phyloP scores from a whole-genome alignment of 202 grass and related monocot species.

The Thinopyrum obtusiflorum region DNA sequence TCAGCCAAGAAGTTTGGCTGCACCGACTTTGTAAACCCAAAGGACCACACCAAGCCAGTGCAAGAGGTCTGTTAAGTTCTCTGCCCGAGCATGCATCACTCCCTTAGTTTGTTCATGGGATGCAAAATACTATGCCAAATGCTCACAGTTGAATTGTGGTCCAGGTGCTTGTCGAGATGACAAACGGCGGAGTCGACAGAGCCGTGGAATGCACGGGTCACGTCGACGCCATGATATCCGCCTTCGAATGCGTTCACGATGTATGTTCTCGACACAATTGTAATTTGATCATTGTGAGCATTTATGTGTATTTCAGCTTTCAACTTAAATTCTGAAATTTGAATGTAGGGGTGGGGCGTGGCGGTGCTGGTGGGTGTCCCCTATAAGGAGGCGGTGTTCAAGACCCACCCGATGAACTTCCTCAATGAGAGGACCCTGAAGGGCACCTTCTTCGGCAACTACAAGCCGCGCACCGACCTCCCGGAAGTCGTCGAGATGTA shows the following conservation, averaged over 20 bases:
- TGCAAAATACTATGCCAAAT: neutral
- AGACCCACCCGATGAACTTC: constrained; percentile 77
- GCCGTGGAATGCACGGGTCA: constrained; percentile 50
- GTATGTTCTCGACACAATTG: neutral
- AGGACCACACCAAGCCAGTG: constrained; percentile 39
- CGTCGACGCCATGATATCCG: constrained; percentile 42
- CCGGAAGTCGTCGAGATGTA: constrained; percentile 75
- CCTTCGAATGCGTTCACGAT: constrained; percentile 61
- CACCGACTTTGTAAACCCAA: constrained; percentile 48
- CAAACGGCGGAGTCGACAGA: constrained; percentile 38
- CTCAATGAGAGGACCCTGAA: constrained; percentile 75
- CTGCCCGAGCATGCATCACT: neutral
- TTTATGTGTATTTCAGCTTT: neutral
- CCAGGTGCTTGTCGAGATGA: constrained; percentile 54
- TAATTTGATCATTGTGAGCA: neutral
- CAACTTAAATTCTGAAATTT: neutral
- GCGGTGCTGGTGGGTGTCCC: constrained; percentile 76
- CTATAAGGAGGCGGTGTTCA: constrained; percentile 62
- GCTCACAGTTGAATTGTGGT: neutral
- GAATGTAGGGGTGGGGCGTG: constrained; percentile 67
- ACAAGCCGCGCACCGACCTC: constrained; percentile 66
- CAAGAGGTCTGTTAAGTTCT: constrained; percentile 24
- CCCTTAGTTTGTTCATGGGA: neutral
- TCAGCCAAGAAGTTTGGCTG: constrained; percentile 54
- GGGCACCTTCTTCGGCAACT: constrained; percentile 85